Base-by-base conservation (phyloP, 768 basidiomycete genomes). In the Lactarius pseudohatsudake region DNA sequence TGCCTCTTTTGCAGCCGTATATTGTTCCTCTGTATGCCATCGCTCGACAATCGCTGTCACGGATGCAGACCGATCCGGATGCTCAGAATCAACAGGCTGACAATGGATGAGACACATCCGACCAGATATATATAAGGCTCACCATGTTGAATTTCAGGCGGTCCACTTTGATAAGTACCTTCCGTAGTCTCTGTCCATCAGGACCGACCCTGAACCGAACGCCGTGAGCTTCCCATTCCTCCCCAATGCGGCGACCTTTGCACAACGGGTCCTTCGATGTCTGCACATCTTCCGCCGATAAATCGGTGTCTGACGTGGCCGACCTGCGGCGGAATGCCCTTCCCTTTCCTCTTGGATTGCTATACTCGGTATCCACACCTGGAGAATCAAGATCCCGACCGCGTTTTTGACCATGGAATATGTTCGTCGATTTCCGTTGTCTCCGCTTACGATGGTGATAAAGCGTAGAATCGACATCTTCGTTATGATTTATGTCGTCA, bases 21-120 rank as follows among this genome's bases (percentile, higher is more conserved):
- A 88, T 70, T 90, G 86, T 64, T 86, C 88, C 63, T 92, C 90
- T 13, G 86, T 86, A 61, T 91, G 80, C 91, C 91, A 94, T 22
- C 80, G 81, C 74, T 92, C 91, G n/a, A 92, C 83, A 70, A 83
- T 89, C 36, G 92, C 86, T 68, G 90, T 86, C 30, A 91, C 77
- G 65, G 86, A 84, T 26, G 82, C 85, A 62, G 84, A 77, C 54
- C 84, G 84, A 75, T 93, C 91, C 4, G 90, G 88, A 74, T 93
- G 91, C 65, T 85, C 82, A 9, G 91, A 92, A 73, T 93, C 91
- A 61, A 82, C 77, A 3, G 91, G 91, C 91, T 92, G 69, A 43
- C 41, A 64, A n/a, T 11, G 10, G 43, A 38, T 74, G 32, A 74
- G 70, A 53, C 57, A 68, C 32, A 47, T n/a, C 28, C 22, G 13